phyloP scores from a whole-genome alignment of 1,284 basidiomycete species.

The Trichosporon sp. region DNA sequence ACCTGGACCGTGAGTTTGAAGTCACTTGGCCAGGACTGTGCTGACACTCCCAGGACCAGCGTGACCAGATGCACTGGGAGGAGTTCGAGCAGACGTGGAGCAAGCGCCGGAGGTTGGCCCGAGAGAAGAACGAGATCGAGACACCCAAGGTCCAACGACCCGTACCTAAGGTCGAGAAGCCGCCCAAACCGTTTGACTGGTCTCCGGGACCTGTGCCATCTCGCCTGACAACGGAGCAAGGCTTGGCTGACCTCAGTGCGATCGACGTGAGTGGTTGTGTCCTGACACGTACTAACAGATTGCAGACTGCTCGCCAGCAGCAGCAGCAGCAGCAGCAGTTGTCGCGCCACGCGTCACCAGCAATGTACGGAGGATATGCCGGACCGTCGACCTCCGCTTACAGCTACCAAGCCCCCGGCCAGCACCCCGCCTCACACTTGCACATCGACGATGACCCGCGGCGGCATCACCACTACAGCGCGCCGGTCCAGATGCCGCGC shows the following conservation, averaged over 20 bases:
- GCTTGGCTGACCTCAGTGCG: conserved; percentile 44
- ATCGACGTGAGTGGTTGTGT: conserved; percentile 48
- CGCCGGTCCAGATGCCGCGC: neutral
- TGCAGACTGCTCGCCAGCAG: conserved; percentile 12
- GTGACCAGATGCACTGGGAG: conserved; percentile 56
- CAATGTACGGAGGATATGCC: conserved; percentile 30
- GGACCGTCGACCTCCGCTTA: conserved; percentile 27
- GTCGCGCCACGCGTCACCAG: conserved; percentile 46
- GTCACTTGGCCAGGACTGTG: neutral
- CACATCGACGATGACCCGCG: conserved; percentile 24
- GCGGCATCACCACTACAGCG: conserved; percentile 15
- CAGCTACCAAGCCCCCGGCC: conserved; percentile 24
- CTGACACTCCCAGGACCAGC: conserved; percentile 45
- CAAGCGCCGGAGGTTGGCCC: conserved; percentile 59
- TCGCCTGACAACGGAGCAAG: conserved; percentile 41
- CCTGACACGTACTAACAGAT: neutral
- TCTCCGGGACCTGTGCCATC: conserved; percentile 45
- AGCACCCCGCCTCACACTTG: conserved; percentile 28
- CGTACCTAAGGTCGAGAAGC: conserved; percentile 41
- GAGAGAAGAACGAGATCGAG: conserved; percentile 62
- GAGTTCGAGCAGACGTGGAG: conserved; percentile 60
- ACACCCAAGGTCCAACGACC: conserved; percentile 56
- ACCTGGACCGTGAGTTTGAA: conserved; percentile 58
- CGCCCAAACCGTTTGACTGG: conserved; percentile 46
- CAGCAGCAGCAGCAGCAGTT: conserved; percentile 25